phyloP scores from a whole-genome alignment of 352 stramenopile genomes.

The Globisporangium camurandrum region DNA sequence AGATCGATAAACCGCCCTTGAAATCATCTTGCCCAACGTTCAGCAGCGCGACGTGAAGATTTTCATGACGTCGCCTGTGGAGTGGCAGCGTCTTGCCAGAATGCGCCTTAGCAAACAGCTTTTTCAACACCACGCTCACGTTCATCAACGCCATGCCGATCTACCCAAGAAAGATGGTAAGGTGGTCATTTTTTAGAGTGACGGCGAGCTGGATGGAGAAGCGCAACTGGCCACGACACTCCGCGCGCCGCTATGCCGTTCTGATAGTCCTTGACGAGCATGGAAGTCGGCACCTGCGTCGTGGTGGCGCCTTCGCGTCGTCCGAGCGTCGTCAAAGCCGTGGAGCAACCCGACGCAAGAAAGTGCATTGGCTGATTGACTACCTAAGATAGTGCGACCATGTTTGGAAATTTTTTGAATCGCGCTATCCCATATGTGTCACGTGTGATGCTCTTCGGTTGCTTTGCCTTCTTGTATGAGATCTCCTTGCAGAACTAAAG shows the following conservation, averaged over 20 bases:
- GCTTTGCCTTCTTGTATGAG: conserved; percentile 10
- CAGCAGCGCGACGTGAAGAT: neutral
- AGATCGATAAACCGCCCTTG: neutral
- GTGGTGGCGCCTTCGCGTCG: neutral
- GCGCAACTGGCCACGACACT: neutral
- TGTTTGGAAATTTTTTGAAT: neutral
- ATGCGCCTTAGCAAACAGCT: neutral
- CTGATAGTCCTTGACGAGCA: conserved; percentile 2
- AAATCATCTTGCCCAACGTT: neutral
- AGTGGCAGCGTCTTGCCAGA: neutral
- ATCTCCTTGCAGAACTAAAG: conserved; percentile 11
- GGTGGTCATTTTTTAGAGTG: neutral
- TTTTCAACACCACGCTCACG: neutral
- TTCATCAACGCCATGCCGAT: neutral
- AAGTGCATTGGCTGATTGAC: neutral
- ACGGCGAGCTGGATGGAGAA: neutral
- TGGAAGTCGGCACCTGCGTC: neutral
- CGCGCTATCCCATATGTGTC: neutral
- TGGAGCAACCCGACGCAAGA: neutral
- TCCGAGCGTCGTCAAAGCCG: neutral
- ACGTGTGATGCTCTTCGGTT: conserved; percentile 7
- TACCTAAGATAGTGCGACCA: neutral
- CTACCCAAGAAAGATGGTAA: neutral
- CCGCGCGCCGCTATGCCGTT: neutral
- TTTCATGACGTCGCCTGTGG: neutral